These are phyloP conservation scores for Vinca minor DNA, from an alignment of 257 asterid species.

Conservation along the genomic window DNA sequence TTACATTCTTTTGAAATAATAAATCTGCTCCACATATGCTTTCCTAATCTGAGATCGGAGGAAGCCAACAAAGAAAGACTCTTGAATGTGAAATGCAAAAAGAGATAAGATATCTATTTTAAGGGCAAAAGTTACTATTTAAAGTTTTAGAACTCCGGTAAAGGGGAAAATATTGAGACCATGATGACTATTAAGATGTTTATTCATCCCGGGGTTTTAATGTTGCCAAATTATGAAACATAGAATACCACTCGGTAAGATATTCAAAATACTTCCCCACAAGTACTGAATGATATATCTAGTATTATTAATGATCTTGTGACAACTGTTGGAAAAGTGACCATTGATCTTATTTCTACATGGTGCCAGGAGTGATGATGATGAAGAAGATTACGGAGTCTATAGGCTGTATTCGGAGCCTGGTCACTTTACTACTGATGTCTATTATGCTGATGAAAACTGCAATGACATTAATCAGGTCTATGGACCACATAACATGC, in stretches of 20 bases:
- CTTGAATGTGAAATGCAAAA: not conserved
- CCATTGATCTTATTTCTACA: constrained; percentile 14
- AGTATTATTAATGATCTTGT: not conserved
- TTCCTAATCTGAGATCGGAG: not conserved
- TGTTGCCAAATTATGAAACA: not conserved
- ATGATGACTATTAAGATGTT: not conserved
- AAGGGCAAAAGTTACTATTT: not conserved
- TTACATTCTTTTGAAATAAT: not conserved
- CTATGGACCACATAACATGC: constrained; percentile 21
- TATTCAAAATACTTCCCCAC: not conserved
- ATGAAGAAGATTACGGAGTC: constrained; percentile 49
- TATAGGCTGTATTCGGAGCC: constrained; percentile 38
- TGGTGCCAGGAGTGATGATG: constrained; percentile 60
- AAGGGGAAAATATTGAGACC: not conserved
- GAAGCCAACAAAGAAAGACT: not conserved
- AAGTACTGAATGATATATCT: not conserved
- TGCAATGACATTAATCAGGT: constrained; percentile 30
- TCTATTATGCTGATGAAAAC: constrained; percentile 26
- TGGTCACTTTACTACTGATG: constrained; percentile 22
- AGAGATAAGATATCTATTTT: not conserved
- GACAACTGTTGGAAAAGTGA: not conserved
- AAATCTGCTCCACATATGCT: not conserved
- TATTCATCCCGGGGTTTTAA: not conserved
- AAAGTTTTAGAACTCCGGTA: not conserved
- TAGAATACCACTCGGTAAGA: not conserved